Conservation (phyloP, 805 yeast genomes). For the Kazachstania martiniae region DNA sequence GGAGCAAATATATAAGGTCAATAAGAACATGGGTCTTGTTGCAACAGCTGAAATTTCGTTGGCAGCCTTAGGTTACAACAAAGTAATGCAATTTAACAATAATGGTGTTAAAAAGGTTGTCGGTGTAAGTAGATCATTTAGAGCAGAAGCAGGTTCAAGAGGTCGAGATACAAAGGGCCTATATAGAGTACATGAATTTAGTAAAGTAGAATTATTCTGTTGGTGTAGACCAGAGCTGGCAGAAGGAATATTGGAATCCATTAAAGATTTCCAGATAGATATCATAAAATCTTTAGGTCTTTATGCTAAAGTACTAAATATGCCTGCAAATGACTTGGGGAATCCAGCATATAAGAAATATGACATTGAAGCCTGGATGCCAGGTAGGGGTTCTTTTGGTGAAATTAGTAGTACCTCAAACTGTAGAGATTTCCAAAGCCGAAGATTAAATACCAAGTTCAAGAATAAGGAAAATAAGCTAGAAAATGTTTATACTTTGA, state of each 20-base stretch:
- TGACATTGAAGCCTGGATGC: constrained; percentile 98
- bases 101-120: constrained; percentile 48
- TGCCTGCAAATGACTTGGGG: constrained; percentile 88
- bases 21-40: constrained; percentile 48
- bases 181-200: constrained; percentile 91
- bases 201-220: constrained; percentile 84
- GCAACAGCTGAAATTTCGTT: constrained; percentile 96
- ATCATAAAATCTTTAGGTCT: constrained; percentile 61
- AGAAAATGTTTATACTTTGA: constrained; percentile 66
- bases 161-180: constrained; percentile 88
- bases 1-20: constrained; percentile 68
- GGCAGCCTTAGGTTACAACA: constrained; percentile 64
- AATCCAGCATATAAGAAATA: constrained; percentile 86
- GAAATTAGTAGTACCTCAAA: constrained; percentile 87
- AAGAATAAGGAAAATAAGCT: constrained; percentile 28
- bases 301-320: constrained; percentile 67
- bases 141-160: constrained; percentile 97
- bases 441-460: constrained; percentile 65
- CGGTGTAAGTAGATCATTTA: constrained; percentile 76
- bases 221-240: constrained; percentile 47
- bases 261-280: constrained; percentile 54
- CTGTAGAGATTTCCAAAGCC: constrained; percentile 82
- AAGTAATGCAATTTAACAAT: constrained; percentile 28
- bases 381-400: constrained; percentile 89
- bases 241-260: constrained; percentile 41